Base-by-base conservation (phyloP, 805 yeast species). In the Hanseniaspora occidentalis region DNA sequence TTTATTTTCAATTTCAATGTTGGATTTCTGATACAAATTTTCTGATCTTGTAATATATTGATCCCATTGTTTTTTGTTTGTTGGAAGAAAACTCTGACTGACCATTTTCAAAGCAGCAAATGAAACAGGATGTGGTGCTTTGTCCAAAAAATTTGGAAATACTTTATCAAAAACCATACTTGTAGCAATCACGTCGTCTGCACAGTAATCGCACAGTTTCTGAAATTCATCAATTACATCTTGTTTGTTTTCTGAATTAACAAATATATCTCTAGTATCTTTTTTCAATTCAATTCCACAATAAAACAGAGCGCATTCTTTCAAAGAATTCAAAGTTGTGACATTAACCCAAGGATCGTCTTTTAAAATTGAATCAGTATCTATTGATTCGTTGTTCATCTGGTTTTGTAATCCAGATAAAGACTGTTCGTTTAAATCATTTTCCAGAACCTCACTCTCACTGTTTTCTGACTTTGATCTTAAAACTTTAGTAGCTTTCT, bases 71-170 rank as follows among this genome's bases (percentile, higher is more conserved):
- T 70, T 58, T 17, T 54, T 57, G 14, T 81, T 74, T 0, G 94
- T 79, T 1, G 99, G 95, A 31, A 94, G 61, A 37, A 88, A 73
- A 35, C 83, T 72, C 17, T 79, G 69, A 8, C 86, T 77, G 52
- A 92, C 64, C 42, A 75, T 79, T 47, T 80, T 68, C 35, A 92
- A 62, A 2, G 95, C 96, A 1, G 92, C 88, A 62, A 88, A 81
- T 13, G 94, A 83, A 2, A 89, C 94, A 0, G 98, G 96, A 58
- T 92, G 98, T 0, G 98, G 95, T 35, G 88, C 76, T 38, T 75
- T 70, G 24, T 64, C 51, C 21, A 71, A 57, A 52, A 84, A 92
- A 26, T 64, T 61, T 1, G 95, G 96, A 24, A 77, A 73, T 1
- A 86, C 72, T 43, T 74, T 74, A 43, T 69, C 64, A 47, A 79